These are phyloP conservation scores for Sarocladium brachiariae DNA, from an alignment of 2,329 filamentous ascomycete genomes.

Conservation along the genomic window DNA sequence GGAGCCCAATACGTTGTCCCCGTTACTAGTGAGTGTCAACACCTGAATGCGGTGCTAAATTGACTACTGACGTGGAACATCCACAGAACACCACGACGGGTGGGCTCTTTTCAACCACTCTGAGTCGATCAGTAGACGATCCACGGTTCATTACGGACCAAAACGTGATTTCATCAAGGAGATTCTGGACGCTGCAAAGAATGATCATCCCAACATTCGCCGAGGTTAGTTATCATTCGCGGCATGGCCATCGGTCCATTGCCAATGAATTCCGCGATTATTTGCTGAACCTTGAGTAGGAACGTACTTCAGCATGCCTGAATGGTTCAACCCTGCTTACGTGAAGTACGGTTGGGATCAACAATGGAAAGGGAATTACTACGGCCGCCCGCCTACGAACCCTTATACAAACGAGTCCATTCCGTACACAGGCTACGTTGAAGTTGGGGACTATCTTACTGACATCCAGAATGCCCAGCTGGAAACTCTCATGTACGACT, in stretches of 20 bases:
- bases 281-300: slow-evolving; percentile 22
- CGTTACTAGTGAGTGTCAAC: slow-evolving; percentile 23
- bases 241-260: too few species aligned
- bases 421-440: slow-evolving; percentile 32
- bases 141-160: slow-evolving; percentile 29
- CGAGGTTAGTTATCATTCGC: background rate
- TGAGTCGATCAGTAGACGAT: slow-evolving; percentile 28
- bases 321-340: slow-evolving; percentile 41
- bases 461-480: slow-evolving; percentile 39
- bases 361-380: background rate
- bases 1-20: slow-evolving; percentile 43
- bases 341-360: slow-evolving; percentile 12
- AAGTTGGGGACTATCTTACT: slow-evolving; percentile 30
- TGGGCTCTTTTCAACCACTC: slow-evolving; percentile 32
- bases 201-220: slow-evolving; percentile 2
- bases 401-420: slow-evolving; percentile 32
- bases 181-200: slow-evolving; percentile 27
- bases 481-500: slow-evolving; percentile 32
- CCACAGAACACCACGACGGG: slow-evolving; percentile 38
- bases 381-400: slow-evolving; percentile 26
- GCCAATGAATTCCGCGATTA: too few species aligned
- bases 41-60: background rate
- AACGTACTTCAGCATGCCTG: slow-evolving; percentile 41
- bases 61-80: too few species aligned
- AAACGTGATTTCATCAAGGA: slow-evolving; percentile 24